Percentiles rank a stretch among this genome's conserved stretches.
These are phyloP conservation scores for Pseudozyma sp. DNA, from an alignment of 1,284 basidiomycete genomes.

Conservation along the genomic window DNA sequence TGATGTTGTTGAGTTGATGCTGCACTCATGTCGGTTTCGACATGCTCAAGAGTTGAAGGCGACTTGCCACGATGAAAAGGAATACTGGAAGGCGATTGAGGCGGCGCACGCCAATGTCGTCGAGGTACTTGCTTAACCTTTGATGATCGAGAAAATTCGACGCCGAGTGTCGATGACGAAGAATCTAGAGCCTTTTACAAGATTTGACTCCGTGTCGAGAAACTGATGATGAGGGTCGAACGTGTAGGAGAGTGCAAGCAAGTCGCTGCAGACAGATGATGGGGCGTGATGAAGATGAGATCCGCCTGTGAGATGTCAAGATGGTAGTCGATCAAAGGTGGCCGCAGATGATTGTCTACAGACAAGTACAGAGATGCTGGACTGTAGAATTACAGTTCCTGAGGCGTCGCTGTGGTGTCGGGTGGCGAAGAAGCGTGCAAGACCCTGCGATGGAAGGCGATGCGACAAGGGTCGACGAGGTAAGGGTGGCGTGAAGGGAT, in stretches of 20 bases:
- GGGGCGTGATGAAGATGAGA: background rate
- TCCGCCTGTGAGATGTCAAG: background rate
- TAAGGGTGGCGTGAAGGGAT: background rate
- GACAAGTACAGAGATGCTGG: background rate
- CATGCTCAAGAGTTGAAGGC: constrained; percentile 29
- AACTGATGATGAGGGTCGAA: background rate
- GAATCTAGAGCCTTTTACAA: no score
- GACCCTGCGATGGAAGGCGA: background rate
- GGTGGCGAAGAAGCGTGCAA: background rate
- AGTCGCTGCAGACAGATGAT: no score
- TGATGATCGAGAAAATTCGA: background rate
- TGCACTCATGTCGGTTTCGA: constrained; percentile 32
- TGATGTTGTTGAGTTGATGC: constrained; percentile 31
- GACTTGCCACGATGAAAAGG: constrained; percentile 13
- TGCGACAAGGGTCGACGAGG: background rate
- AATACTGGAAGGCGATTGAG: constrained; percentile 1
- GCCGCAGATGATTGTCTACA: background rate
- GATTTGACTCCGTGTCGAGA: background rate
- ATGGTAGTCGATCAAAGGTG: background rate
- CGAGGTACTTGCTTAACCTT: no score
- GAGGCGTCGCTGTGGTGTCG: background rate
- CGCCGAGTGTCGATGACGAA: background rate
- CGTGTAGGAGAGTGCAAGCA: background rate
- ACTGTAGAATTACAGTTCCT: background rate
- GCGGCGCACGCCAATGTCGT: background rate